Percentiles rank a stretch among this genome's conserved stretches.
Conservation (phyloP, 768 basidiomycete species). For the Boletus rufocinnamomeus region DNA sequence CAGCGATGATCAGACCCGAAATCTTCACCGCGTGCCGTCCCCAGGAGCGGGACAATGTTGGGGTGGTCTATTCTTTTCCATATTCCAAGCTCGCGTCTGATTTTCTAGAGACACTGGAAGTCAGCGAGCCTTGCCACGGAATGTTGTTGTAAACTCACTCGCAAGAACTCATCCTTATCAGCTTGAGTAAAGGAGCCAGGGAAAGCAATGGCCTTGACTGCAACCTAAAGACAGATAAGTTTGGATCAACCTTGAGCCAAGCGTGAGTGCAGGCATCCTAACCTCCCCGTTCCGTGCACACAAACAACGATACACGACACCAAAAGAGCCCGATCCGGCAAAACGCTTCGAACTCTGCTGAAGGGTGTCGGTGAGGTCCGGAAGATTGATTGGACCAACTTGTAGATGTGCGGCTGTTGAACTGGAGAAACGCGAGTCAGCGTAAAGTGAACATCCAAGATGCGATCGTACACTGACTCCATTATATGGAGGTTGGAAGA, state of each 20-base stretch:
- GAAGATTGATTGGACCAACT: not conserved
- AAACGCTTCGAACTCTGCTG: not conserved
- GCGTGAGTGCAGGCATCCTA: not conserved
- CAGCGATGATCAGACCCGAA: conserved; percentile 10
- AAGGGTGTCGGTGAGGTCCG: conserved; percentile 8
- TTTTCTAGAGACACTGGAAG: not conserved
- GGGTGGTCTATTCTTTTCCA: conserved; percentile 10
- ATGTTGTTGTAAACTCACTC: not conserved
- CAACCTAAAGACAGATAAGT: conserved; percentile 2
- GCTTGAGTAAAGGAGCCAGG: not conserved
- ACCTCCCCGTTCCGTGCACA: not conserved
- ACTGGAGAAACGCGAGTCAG: not conserved
- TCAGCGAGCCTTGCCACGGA: not conserved
- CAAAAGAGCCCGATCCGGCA: not conserved
- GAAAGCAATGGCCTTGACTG: conserved; percentile 2
- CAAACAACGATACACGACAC: not conserved
- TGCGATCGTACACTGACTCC: not conserved
- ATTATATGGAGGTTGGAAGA: not conserved
- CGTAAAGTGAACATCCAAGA: not conserved
- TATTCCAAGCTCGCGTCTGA: conserved; percentile 6
- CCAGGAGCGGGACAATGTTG: conserved; percentile 13
- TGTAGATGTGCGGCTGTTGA: not conserved
- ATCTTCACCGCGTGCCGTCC: not conserved
- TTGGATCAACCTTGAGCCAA: not conserved
- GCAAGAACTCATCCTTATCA: not conserved